phyloP scores from a whole-genome alignment of 306 rosid genomes.

The Cucumis cinereus region DNA sequence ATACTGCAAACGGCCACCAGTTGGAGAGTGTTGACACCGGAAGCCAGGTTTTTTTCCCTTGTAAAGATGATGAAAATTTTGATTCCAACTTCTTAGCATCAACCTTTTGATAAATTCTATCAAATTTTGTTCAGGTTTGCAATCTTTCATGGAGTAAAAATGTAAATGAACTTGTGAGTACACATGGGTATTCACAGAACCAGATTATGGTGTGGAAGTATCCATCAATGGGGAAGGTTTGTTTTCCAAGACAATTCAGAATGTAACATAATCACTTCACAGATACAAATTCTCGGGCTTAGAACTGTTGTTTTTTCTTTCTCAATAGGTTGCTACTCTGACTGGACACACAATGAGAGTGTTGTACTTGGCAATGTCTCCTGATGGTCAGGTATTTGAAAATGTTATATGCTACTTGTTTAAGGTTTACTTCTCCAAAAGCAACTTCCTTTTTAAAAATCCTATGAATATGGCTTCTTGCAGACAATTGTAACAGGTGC shows the following conservation, averaged over 20 bases:
- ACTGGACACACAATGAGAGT: slow-evolving; percentile 98
- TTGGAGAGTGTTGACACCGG: slow-evolving; percentile 82
- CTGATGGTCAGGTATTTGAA: slow-evolving; percentile 80
- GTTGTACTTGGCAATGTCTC: slow-evolving; percentile 92
- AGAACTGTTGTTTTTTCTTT: not conserved
- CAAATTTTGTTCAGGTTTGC: slow-evolving; percentile 48
- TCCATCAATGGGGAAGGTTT: slow-evolving; percentile 79
- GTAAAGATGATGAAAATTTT: not conserved
- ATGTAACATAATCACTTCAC: not conserved
- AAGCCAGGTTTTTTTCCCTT: slow-evolving; percentile 58
- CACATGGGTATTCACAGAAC: slow-evolving; percentile 97
- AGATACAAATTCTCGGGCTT: not conserved
- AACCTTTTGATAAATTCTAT: not conserved
- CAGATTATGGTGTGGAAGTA: slow-evolving; percentile 99
- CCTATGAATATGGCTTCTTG: slow-evolving; percentile 3
- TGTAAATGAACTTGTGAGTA: slow-evolving; percentile 89
- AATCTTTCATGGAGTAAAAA: slow-evolving; percentile 97
- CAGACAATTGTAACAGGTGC: slow-evolving; percentile 98
- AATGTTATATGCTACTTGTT: not conserved
- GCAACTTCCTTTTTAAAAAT: not conserved
- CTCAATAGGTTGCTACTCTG: slow-evolving; percentile 74
- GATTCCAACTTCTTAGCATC: not conserved
- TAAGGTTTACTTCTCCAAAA: too few species aligned
- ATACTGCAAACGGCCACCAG: slow-evolving; percentile 90
- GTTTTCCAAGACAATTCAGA: not conserved